Evolutionary conservation across 208 protist species (phyloP).

Genomic region (Phytomonas sp.): DNA sequence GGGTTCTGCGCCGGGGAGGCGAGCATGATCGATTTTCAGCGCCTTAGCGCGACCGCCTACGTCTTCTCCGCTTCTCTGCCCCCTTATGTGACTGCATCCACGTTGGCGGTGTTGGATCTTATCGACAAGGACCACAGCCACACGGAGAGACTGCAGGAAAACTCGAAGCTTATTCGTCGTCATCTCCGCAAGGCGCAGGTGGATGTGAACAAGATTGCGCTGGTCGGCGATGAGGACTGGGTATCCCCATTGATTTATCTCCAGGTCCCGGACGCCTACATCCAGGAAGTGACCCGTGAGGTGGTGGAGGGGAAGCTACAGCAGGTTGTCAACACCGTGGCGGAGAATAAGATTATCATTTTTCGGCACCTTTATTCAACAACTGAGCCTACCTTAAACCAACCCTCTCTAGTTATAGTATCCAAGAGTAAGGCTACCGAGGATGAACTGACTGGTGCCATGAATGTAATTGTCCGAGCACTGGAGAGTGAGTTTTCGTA

Average conservation of each 20-base stretch:
- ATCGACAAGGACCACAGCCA: constrained; percentile 49
- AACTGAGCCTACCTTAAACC: constrained; percentile 47
- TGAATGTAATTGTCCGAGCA: constrained; percentile 34
- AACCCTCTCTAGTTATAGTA: constrained; percentile 55
- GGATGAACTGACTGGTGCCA: constrained; percentile 37
- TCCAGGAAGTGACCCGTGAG: constrained; percentile 9
- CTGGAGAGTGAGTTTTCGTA: constrained; percentile 53
- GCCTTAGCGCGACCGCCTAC: constrained; percentile 90
- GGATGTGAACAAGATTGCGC: constrained; percentile 44
- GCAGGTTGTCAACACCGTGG: constrained; percentile 37
- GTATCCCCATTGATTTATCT: constrained; percentile 66
- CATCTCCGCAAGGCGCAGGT: constrained; percentile 38
- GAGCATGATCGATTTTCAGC: constrained; percentile 92
- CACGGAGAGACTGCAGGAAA: constrained; percentile 29
- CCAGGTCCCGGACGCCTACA: constrained; percentile 30
- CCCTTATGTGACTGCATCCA: constrained; percentile 87
- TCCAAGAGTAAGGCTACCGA: constrained; percentile 47
- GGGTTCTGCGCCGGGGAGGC: constrained; percentile 92
- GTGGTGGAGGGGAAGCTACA: constrained; percentile 55
- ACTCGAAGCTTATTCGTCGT: constrained; percentile 40
- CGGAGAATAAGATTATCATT: constrained; percentile 49
- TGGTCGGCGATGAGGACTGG: constrained; percentile 50
- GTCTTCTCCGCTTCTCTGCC: constrained; percentile 96
- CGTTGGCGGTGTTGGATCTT: constrained; percentile 61
- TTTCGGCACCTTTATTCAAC: constrained; percentile 55